Base-by-base conservation (phyloP, 2,329 filamentous ascomycete genomes). In the Stemphylium lycopersici region DNA sequence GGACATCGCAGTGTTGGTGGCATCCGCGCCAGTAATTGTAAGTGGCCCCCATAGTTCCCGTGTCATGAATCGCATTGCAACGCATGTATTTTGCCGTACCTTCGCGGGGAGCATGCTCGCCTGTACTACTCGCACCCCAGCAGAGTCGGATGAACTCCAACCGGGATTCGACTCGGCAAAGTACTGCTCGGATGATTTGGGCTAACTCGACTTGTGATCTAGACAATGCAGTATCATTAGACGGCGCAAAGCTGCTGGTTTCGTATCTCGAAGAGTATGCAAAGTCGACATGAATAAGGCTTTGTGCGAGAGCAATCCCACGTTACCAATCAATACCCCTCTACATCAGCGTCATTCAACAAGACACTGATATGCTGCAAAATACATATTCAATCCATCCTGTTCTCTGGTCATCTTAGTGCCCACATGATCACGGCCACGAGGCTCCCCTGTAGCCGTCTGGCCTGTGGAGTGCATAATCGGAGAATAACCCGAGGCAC, bases 1-100 rank as follows among this genome's bases (percentile, higher is more conserved):
- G 93, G 93, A 0, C 93, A 98, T 74, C 84, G 93, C 57, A 90
- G 84, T 55, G 88, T 98, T 2, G 90, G 91, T 13, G 93, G 93
- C 24, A 93, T 97, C 57, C 85, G 93, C 12, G 89, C 88, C 16
- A 90, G 85, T 75, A 96, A 95, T 73, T 98, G 77, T 79, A 63
- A 77, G 76, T 76, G 22, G 8, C 22, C 29, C 48, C 53, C 48
- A 51, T 60, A 47, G 31, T 33, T 29, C 18, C 42, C 32, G 16
- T 40, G 11, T n/a, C 48, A 52, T 59, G 39, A 22, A 43, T 48
- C 16, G 12, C 39, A 49, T 48, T 55, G 40, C 41, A 40, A 40
- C 44, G 49, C 44, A 51, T 51, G 44, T 52, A 48, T 55, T 34
- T 39, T 22, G 29, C 37, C 20, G 24, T 32, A 31, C 7, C 45